Conservation (phyloP, 176 grass and related monocot species). For the Aechmea fasciata region DNA sequence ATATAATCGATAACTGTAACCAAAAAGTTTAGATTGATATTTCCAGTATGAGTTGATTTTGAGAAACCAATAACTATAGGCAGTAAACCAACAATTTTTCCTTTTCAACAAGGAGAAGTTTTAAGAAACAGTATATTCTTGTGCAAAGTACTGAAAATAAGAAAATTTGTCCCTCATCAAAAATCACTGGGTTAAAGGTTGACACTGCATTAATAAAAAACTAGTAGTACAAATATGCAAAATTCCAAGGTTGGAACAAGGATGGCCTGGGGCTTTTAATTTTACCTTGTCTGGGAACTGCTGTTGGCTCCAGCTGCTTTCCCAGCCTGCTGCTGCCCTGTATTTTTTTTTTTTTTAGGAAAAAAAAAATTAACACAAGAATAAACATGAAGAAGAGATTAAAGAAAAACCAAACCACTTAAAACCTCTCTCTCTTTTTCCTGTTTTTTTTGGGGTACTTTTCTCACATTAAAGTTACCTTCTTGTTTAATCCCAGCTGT, state of each 20-base stretch:
- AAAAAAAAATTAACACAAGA: no score
- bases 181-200: no score
- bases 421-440: background rate
- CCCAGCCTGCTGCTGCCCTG: conserved; percentile 26
- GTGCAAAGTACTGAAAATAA: background rate
- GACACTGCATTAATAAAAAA: no score
- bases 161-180: background rate
- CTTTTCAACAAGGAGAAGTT: background rate
- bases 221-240: background rate
- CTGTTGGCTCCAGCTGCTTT: conserved; percentile 13
- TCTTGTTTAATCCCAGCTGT: conserved; percentile 37
- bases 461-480: conserved; percentile 31
- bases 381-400: background rate
- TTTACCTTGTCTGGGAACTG: conserved; percentile 30
- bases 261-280: conserved; percentile 15
- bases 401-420: conserved; percentile 2
- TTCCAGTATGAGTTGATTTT: background rate
- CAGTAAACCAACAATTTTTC: background rate
- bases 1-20: no score
- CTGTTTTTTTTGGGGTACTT: no score
- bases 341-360: no score
- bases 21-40: no score
- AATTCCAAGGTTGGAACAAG: background rate
- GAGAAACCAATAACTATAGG: background rate
- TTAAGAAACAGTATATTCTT: background rate